Evolutionary conservation across 345 rosid species (phyloP).

Genomic region (Nasturtium officinale): DNA sequence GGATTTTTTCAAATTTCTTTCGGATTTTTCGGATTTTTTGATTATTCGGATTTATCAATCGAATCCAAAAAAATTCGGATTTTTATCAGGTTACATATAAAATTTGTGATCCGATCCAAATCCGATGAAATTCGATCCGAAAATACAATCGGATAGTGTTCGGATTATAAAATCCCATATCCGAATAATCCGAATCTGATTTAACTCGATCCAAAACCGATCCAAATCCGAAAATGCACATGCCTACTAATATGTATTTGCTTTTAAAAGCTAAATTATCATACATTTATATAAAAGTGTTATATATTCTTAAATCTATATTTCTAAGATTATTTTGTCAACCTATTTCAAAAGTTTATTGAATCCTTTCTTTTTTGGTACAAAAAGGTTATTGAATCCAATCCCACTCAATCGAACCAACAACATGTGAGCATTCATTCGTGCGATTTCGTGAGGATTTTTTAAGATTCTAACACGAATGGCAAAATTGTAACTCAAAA

Average conservation of each 20-base stretch:
- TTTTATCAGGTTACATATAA: no score
- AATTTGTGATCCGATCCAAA: no score
- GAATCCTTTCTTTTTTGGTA: neutral
- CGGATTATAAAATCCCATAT: no score
- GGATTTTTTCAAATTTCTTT: no score
- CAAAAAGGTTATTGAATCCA: neutral
- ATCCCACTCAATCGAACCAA: neutral
- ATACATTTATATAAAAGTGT: neutral
- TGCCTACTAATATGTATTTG: neutral
- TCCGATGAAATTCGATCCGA: no score
- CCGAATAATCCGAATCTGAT: no score
- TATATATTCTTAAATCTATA: neutral
- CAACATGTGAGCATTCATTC: conserved; percentile 3
- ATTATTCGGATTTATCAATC: no score
- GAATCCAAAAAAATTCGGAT: no score
- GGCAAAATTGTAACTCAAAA: neutral
- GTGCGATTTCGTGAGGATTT: conserved; percentile 14
- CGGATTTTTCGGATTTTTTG: no score
- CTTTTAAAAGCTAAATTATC: neutral
- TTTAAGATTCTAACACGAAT: conserved; percentile 6
- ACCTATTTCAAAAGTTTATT: neutral
- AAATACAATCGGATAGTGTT: no score
- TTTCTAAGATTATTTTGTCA: neutral
- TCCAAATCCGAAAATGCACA: no score
- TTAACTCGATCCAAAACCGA: no score